Conservation (phyloP, 2,329 filamentous ascomycete species). For the Dothidotthia symphoricarpi region DNA sequence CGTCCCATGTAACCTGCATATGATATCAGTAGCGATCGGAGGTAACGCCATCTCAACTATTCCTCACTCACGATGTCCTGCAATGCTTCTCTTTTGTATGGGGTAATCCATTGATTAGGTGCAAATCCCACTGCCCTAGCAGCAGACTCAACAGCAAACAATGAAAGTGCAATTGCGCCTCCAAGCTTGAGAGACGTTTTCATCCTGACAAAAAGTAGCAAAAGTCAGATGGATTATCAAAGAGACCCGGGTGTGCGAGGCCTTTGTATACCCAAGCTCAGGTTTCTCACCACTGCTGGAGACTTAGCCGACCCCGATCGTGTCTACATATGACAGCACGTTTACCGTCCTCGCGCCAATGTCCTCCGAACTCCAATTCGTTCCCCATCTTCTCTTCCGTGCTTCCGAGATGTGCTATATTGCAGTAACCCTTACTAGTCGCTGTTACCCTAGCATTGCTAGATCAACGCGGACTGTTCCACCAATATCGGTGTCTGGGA, state of each 20-base stretch:
- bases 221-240: neutral
- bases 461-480: constrained; percentile 5
- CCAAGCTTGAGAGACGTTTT: constrained; percentile 18
- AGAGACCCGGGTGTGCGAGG: neutral
- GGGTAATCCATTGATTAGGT: constrained; percentile 50
- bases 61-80: constrained; percentile 54
- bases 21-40: constrained; percentile 1
- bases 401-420: constrained; percentile 3
- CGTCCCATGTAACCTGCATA: constrained; percentile 64
- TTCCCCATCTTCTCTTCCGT: constrained; percentile 6
- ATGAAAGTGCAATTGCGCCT: constrained; percentile 32
- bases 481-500: constrained; percentile 7
- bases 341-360: constrained; percentile 9
- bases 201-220: constrained; percentile 12
- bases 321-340: constrained; percentile 13
- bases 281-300: constrained; percentile 4
- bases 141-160: constrained; percentile 47
- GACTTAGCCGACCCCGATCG: constrained; percentile 1
- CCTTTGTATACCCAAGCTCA: constrained; percentile 7
- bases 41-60: neutral
- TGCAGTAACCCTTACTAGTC: constrained; percentile 3
- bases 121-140: constrained; percentile 53
- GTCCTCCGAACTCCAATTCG: constrained; percentile 7
- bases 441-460: constrained; percentile 8
- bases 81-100: constrained; percentile 51